phyloP scores from a whole-genome alignment of 345 rosid genomes.

The Gossypium raimondii region DNA sequence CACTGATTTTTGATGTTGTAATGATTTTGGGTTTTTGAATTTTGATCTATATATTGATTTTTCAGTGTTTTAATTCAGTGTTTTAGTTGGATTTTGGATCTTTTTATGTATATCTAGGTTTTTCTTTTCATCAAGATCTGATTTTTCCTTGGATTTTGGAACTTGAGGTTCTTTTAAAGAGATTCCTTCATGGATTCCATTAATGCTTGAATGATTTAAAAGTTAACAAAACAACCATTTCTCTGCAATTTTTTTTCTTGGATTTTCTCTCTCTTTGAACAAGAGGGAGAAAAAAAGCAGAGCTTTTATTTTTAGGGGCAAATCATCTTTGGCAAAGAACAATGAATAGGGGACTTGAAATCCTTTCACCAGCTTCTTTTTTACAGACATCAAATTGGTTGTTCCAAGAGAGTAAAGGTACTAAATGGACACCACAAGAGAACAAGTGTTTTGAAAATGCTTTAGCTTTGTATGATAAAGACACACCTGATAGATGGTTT shows the following conservation, averaged over 20 bases:
- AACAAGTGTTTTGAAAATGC: conserved; percentile 94
- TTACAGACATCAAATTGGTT: conserved; percentile 74
- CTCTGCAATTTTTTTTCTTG: conserved; percentile 36
- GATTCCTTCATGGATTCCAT: conserved; percentile 69
- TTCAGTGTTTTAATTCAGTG: conserved; percentile 6
- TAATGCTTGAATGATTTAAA: conserved; percentile 32
- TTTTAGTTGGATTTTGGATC: conserved; percentile 22
- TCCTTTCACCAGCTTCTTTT: conserved; percentile 68
- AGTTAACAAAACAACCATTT: neutral
- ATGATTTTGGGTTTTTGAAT: conserved; percentile 14
- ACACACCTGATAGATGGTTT: conserved; percentile 86
- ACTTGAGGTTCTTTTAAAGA: conserved; percentile 29
- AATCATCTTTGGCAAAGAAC: conserved; percentile 20
- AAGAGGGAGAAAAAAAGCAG: conserved; percentile 27
- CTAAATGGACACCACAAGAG: conserved; percentile 87
- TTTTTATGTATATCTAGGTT: conserved; percentile 23
- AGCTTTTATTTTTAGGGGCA: neutral
- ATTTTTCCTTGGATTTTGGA: conserved; percentile 37
- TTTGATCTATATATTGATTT: conserved; percentile 21
- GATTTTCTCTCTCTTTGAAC: conserved; percentile 41
- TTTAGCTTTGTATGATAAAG: conserved; percentile 74
- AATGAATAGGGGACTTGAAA: conserved; percentile 65
- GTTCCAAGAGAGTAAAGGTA: conserved; percentile 55
- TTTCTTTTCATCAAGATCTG: conserved; percentile 29
- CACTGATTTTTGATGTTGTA: too few relatives aligned